These are phyloP conservation scores for Neopestalotiopsis sp. DNA, from an alignment of 2,329 filamentous ascomycete genomes.

Conservation along the genomic window DNA sequence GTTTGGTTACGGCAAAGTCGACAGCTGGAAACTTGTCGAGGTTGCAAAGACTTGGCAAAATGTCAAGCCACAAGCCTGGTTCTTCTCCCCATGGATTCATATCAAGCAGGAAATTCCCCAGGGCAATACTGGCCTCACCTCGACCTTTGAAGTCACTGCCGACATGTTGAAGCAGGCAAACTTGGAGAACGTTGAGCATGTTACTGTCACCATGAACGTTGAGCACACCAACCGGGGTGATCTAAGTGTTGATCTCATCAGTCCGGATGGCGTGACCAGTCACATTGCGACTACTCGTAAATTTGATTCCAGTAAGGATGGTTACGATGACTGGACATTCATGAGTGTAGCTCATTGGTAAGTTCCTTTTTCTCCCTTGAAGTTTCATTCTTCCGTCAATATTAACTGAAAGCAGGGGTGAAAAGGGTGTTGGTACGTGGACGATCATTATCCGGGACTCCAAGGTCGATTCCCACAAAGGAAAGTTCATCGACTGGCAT, in stretches of 20 bases:
- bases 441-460: conserved; percentile 89
- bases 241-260: conserved; percentile 88
- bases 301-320: conserved; percentile 67
- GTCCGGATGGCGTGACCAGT: conserved; percentile 80
- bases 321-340: conserved; percentile 96
- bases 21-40: conserved; percentile 85
- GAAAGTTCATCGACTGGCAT: conserved; percentile 88
- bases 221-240: conserved; percentile 88
- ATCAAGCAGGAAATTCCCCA: conserved; percentile 87
- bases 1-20: conserved; percentile 94
- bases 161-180: conserved; percentile 85
- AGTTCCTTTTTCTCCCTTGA: conserved; percentile 37
- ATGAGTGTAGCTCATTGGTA: conserved; percentile 98
- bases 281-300: conserved; percentile 80
- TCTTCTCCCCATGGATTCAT: conserved; percentile 90
- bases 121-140: conserved; percentile 78
- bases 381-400: background rate
- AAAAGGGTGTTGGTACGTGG: conserved; percentile 87
- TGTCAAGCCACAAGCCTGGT: conserved; percentile 97
- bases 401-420: conserved; percentile 66
- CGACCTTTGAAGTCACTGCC: conserved; percentile 80
- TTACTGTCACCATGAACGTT: conserved; percentile 97
- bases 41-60: conserved; percentile 83
- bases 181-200: conserved; percentile 86
- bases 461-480: conserved; percentile 74